Evolutionary conservation across 495 filamentous ascomycete genomes (phyloP), one percentile per base, ranked within the genome.

Genomic region (Chaetomium fimeti): DNA sequence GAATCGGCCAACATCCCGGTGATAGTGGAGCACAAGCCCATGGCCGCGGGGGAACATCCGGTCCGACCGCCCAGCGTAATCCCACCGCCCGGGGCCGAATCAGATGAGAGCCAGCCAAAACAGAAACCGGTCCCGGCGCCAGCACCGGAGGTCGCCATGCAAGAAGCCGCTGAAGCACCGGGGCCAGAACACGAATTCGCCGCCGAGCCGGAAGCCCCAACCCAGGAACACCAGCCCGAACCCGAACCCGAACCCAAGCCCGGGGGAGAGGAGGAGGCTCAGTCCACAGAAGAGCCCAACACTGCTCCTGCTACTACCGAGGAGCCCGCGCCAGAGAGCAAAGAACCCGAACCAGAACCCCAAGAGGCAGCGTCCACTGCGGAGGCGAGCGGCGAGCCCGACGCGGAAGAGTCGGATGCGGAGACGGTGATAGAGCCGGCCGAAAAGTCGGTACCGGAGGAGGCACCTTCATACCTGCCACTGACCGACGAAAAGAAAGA

Each of bases 1-100:
- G 77, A 78, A 47, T 54, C 74, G 16, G 68, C 66, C 52, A 75
- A 75, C 53, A 79, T 81, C 7, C 78, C 80, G 24, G 76, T 80
- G 16, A 80, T 78, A 51, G 77, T 81, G 18, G 78, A 82, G 61
- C 72, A 77, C 51, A 66, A 66, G 9, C 54, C 71, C 22, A 15
- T 49, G 2, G 18, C 42, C 13, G 38, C 55, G 13, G 57, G 36
- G 2, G 62, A 68, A 43, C 71, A 67, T 12, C 66, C 68, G 4
- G n/a, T 67, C 13, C 69, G 71, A 22, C 66, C 73, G 18, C 57
- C 63, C n/a, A 72, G 66, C 60, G 71, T 71, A 16, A 61, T 72
- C 24, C 70, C 70, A 2, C 64, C 65, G 48, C 63, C 60, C 67
- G 63, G 32, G 6, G 57, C 49, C n/a, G 24, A 38, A 8, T 40